phyloP scores from a whole-genome alignment of 2,329 filamentous ascomycete genomes.

The Alternaria tenuissima region DNA sequence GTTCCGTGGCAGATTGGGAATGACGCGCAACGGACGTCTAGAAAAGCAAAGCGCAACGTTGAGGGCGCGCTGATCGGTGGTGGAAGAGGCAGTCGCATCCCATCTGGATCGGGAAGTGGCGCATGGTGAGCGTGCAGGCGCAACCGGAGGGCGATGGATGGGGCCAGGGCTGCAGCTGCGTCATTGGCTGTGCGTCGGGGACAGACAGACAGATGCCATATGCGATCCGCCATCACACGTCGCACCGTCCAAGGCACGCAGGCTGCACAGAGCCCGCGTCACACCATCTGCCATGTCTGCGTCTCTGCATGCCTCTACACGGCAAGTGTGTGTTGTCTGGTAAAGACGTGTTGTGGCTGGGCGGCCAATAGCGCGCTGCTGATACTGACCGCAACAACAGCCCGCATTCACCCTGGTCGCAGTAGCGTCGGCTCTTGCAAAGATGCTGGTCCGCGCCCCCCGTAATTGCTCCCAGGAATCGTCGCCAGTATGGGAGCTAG shows the following conservation, averaged over 20 bases:
- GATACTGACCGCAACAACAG: slow-evolving; percentile 27
- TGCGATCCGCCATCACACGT: neutral
- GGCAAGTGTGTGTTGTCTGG: slow-evolving; percentile 2
- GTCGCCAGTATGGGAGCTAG: slow-evolving; percentile 29
- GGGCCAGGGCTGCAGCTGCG: slow-evolving; percentile 14
- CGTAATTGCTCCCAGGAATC: slow-evolving; percentile 28
- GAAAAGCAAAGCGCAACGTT: neutral
- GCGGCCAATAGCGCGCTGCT: slow-evolving; percentile 23
- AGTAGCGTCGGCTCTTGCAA: slow-evolving; percentile 23
- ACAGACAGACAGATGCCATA: neutral
- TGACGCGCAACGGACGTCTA: slow-evolving; percentile 19
- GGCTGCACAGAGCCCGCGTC: neutral
- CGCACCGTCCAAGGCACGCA: neutral
- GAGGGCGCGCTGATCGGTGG: slow-evolving; percentile 3
- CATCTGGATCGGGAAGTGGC: slow-evolving; percentile 19
- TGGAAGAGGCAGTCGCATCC: slow-evolving; percentile 13
- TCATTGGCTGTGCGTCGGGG: slow-evolving; percentile 12
- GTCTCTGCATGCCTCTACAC: slow-evolving; percentile 10
- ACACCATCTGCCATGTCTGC: slow-evolving; percentile 1
- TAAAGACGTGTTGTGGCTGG: slow-evolving; percentile 6
- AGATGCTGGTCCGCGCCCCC: slow-evolving; percentile 23
- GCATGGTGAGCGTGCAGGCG: slow-evolving; percentile 7
- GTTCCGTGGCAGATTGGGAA: slow-evolving; percentile 15
- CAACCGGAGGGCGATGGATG: slow-evolving; percentile 11
- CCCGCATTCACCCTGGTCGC: slow-evolving; percentile 15